Conservation (phyloP, 371 early-diverging fungal species). For the Capniomyces stellatus region DNA sequence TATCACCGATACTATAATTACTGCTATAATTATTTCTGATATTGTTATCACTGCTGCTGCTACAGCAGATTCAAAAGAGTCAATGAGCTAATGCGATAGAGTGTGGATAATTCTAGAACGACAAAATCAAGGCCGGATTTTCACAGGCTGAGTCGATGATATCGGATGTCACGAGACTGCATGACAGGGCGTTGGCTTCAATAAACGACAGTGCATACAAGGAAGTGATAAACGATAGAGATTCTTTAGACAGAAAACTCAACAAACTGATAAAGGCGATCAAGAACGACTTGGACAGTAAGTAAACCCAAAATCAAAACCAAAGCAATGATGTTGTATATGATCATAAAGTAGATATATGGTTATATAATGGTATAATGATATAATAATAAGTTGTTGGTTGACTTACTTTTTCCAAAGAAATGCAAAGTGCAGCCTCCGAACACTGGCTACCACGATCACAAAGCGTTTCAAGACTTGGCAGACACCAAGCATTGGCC, state of each 20-base stretch:
- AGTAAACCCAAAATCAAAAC: background rate
- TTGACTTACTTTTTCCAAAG: no score
- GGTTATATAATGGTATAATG: no score
- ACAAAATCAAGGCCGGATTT: slow-evolving; percentile 11
- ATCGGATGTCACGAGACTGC: slow-evolving; percentile 4
- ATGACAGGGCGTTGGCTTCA: slow-evolving; percentile 16
- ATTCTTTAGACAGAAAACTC: slow-evolving; percentile 5
- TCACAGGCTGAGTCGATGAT: slow-evolving; percentile 8
- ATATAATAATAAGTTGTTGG: no score
- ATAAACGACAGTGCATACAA: slow-evolving; percentile 19
- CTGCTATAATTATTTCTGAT: background rate
- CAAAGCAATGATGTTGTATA: background rate
- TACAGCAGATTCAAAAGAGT: background rate
- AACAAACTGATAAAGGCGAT: slow-evolving; percentile 6
- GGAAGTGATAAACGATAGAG: slow-evolving; percentile 9
- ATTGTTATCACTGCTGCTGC: slow-evolving; percentile 3
- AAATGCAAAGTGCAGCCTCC: slow-evolving; percentile 7
- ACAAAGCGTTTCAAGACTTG: slow-evolving; percentile 8
- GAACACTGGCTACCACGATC: slow-evolving; percentile 9
- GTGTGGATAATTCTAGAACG: slow-evolving; percentile 6
- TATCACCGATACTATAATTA: no score
- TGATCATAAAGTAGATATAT: slow-evolving; percentile 3
- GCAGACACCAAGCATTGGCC: slow-evolving; percentile 12
- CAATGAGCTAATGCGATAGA: background rate
- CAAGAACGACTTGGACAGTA: slow-evolving; percentile 8